These are phyloP conservation scores for Aristolochia fimbriata DNA, from an alignment of 164 flowering plant species.

Conservation along the genomic window DNA sequence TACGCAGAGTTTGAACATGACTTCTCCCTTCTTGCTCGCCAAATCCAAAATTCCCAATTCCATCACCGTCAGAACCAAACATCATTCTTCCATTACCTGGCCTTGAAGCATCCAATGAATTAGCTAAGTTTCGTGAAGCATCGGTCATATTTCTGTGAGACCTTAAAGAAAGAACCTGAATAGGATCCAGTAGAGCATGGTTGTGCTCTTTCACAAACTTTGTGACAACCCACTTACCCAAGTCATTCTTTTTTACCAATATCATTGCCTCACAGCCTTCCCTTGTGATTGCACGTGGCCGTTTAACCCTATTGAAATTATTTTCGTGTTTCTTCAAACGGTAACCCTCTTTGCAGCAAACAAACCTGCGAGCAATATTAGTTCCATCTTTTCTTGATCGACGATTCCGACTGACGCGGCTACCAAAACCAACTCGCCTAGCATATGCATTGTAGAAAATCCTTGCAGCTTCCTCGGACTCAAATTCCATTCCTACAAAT, in stretches of 20 bases:
- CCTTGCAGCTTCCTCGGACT: slow-evolving; percentile 41
- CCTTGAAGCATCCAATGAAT: slow-evolving; percentile 22
- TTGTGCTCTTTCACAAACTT: slow-evolving; percentile 72
- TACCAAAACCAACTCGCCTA: slow-evolving; percentile 41
- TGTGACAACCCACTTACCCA: slow-evolving; percentile 58
- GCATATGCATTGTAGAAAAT: slow-evolving; percentile 43
- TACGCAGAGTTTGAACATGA: slow-evolving; percentile 46
- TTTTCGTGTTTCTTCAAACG: slow-evolving; percentile 7
- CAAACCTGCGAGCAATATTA: slow-evolving; percentile 12
- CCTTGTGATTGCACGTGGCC: slow-evolving; percentile 9
- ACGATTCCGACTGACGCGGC: slow-evolving; percentile 31
- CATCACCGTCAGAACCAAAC: slow-evolving; percentile 63
- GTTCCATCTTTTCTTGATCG: slow-evolving; percentile 19
- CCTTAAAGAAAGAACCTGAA: slow-evolving; percentile 45
- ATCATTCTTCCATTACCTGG: slow-evolving; percentile 69
- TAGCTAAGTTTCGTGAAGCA: neutral
- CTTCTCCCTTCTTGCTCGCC: slow-evolving; percentile 74
- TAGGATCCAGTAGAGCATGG: slow-evolving; percentile 44
- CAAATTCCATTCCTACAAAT: slow-evolving; percentile 44
- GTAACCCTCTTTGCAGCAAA: slow-evolving; percentile 10
- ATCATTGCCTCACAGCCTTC: slow-evolving; percentile 64
- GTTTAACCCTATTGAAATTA: slow-evolving; percentile 6
- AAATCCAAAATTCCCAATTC: slow-evolving; percentile 69
- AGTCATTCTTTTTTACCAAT: slow-evolving; percentile 40
- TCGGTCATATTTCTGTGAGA: slow-evolving; percentile 7